phyloP scores from a whole-genome alignment of 73 alveolate genomes.

The Paramecium pentaurelia region DNA sequence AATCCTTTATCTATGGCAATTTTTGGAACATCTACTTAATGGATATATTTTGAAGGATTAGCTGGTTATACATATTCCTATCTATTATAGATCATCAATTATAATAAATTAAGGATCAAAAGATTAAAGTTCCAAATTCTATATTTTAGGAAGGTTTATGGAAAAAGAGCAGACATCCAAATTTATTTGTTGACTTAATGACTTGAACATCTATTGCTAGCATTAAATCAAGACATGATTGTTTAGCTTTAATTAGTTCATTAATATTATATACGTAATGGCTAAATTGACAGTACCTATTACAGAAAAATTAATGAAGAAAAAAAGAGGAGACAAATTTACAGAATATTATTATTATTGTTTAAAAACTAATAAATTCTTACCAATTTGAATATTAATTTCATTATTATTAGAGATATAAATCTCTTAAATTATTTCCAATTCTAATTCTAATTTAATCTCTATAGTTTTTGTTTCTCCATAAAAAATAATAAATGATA shows the following conservation, averaged over 20 bases:
- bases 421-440: background rate
- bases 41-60: background rate
- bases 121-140: background rate
- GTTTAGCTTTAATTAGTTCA: background rate
- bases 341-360: background rate
- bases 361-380: background rate
- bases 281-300: background rate
- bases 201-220: background rate
- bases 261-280: background rate
- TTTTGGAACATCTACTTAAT: background rate
- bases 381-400: background rate
- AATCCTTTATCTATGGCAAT: background rate
- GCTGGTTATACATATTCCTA: background rate
- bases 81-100: background rate
- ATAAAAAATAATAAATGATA: background rate
- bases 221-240: background rate
- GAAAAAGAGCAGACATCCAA: conserved; percentile 42
- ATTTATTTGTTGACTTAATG: background rate
- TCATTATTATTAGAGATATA: background rate
- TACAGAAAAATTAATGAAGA: background rate
- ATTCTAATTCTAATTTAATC: background rate
- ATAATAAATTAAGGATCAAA: background rate
- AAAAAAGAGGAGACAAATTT: background rate
- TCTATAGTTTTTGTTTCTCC: background rate
- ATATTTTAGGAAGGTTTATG: background rate